Evolutionary conservation across 2,329 filamentous ascomycete species (phyloP), one percentile per base, ranked within the genome.

Genomic region (Penicillium sumatraense): DNA sequence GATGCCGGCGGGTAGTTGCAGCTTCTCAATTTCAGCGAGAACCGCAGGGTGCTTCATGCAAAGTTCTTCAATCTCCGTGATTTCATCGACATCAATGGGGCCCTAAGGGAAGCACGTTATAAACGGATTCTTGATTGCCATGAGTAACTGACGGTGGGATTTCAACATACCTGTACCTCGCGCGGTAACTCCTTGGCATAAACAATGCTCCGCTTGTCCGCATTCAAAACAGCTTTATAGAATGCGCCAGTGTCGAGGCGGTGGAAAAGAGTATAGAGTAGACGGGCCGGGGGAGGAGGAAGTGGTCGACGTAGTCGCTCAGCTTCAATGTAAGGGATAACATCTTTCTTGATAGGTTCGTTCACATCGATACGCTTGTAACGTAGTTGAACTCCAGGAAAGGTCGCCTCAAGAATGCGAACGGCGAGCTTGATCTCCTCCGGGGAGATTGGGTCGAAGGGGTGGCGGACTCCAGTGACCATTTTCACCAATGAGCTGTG

Each of bases 341-440:
- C 78, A 65, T 83, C 77, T 18, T 74, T 75, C 77, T 89, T 89
- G 31, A 80, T 78, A 11, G 87, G 86, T 63, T 89, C 86, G 49
- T 86, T 80, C 5, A 89, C 76, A 11, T 84, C 89, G 45, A 91
- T 82, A 58, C 82, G 82, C 72, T 90, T 90, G 79, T 85, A 86
- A 26, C 76, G 72, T 23, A 79, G 61, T n/a, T 62, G 41, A 2
- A 75, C 68, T 3, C 69, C 71, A 1, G 72, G 69, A 36, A 75
- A 74, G 7, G 71, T 62, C 11, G 66, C 62, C 56, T 75, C 69
- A 10, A 76, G 59, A 44, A 76, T 65, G 45, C 69, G 68, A 6
- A 67, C 68, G 11, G 68, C 74, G 31, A 75, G 58, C 52, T 68
- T 65, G 36, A 76, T 75, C 54, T 76, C 74, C 31, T 63, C 67